Evolutionary conservation across 768 basidiomycete species (phyloP).

Genomic region (Peribolospora kevripleyi): DNA sequence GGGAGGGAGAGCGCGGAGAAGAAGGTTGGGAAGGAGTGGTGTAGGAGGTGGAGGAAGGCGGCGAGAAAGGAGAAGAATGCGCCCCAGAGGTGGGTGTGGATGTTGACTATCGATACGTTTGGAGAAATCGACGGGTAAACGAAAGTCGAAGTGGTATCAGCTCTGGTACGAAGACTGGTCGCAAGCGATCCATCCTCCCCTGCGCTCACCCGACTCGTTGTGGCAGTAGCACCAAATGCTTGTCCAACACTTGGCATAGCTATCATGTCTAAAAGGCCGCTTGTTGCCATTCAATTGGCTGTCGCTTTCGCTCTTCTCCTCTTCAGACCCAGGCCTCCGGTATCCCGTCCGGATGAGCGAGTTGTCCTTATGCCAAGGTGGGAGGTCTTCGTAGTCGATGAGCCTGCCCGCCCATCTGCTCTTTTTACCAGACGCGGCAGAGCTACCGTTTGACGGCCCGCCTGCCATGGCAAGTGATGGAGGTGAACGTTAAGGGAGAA

Average conservation of each 20-base stretch:
- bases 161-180: background rate
- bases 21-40: background rate
- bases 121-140: background rate
- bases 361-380: conserved; percentile 5
- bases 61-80: background rate
- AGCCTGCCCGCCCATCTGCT: too few relatives aligned
- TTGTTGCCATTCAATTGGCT: too few relatives aligned
- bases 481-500: too few relatives aligned
- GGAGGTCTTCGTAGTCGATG: background rate
- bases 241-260: background rate
- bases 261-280: background rate
- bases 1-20: background rate
- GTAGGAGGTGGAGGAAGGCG: conserved; percentile 1
- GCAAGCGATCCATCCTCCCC: background rate
- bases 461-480: too few relatives aligned
- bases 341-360: background rate
- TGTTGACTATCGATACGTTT: conserved; percentile 5
- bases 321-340: too few relatives aligned
- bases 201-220: too few relatives aligned
- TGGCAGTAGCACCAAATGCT: background rate
- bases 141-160: too few relatives aligned
- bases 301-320: too few relatives aligned
- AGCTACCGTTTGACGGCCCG: too few relatives aligned
- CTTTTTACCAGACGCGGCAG: too few relatives aligned
- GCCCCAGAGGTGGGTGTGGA: conserved; percentile 4